These are phyloP conservation scores for Meredithiella fracta DNA, from an alignment of 2,329 filamentous ascomycete genomes.

Conservation along the genomic window DNA sequence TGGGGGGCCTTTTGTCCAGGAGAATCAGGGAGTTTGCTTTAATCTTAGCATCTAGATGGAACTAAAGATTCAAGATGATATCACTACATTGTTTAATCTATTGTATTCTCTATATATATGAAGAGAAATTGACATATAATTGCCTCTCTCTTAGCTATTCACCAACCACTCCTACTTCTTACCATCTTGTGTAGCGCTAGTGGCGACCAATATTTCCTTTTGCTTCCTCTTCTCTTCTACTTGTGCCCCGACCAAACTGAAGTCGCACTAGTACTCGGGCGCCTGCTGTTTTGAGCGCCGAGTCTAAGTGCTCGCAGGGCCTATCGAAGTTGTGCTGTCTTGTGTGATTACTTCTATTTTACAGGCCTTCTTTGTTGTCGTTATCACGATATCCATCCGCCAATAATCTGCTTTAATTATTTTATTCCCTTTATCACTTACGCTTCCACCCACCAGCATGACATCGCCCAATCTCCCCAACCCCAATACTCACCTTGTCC, in stretches of 20 bases:
- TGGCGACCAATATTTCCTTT: not conserved
- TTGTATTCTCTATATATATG: too few relatives aligned
- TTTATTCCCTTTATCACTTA: too few relatives aligned
- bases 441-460: too few relatives aligned
- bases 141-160: not conserved
- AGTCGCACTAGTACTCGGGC: not conserved
- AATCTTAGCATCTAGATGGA: not conserved
- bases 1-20: not conserved
- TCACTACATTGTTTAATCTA: not conserved
- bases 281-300: not conserved
- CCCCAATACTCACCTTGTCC: conserved; percentile 21
- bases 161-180: not conserved
- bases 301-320: too few relatives aligned
- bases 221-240: not conserved
- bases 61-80: not conserved
- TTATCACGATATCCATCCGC: too few relatives aligned
- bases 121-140: too few relatives aligned
- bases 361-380: too few relatives aligned
- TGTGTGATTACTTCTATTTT: too few relatives aligned
- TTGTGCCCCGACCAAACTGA: not conserved
- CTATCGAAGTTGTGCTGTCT: too few relatives aligned
- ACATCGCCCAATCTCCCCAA: too few relatives aligned
- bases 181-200: not conserved
- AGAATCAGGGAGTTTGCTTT: not conserved
- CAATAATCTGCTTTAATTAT: too few relatives aligned